Evolutionary conservation across 441 rosid genomes (phyloP), one percentile per base, ranked within the genome.

Genomic region (Populus hybrid): DNA sequence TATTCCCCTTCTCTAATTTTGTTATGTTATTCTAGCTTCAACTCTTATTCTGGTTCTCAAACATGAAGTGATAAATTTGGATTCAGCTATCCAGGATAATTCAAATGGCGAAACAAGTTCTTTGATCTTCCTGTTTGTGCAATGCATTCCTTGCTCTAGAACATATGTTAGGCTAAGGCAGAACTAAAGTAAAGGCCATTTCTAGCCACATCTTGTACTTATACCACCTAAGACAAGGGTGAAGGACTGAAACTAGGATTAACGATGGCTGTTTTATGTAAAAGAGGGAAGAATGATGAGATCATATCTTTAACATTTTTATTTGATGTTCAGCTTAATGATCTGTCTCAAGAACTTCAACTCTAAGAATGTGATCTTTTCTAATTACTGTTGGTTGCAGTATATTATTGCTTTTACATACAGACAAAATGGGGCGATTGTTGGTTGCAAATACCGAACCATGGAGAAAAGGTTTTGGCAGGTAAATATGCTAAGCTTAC

Each of bases 371-470:
- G 68, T 70, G 32, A 69, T 74, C 12, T 7, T 9, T 79, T 69
- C 46, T 75, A 12, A 35, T 18, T 42, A 32, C 57, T 79, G 8
- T 4, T 78, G 30, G 61, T 61, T 73, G 64, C 89, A 94, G 98
- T 76, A 83, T 86, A 81, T 77, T 36, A 94, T 94, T 85, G 97
- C 98, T 70, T 95, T 95, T 84, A 86, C 98, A 46, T 95, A 95
- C 78, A 74, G 87, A 83, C 83, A 87, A 76, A 88, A 87, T 59
- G 91, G 91, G 76, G 82, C 76, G 78, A 87, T 91, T 76, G 91
- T 92, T 79, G 90, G 87, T 75, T 90, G 95, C 93, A 95, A 93
- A 85, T 93, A 90, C 77, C 90, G 98, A 24, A 86, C 84, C 50
- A 84, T 86, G 53, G 35, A 42, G 42, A 95, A 93, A 89, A 84